Conservation (phyloP, 306 rosid genomes). For the Cucurbita maxima region DNA sequence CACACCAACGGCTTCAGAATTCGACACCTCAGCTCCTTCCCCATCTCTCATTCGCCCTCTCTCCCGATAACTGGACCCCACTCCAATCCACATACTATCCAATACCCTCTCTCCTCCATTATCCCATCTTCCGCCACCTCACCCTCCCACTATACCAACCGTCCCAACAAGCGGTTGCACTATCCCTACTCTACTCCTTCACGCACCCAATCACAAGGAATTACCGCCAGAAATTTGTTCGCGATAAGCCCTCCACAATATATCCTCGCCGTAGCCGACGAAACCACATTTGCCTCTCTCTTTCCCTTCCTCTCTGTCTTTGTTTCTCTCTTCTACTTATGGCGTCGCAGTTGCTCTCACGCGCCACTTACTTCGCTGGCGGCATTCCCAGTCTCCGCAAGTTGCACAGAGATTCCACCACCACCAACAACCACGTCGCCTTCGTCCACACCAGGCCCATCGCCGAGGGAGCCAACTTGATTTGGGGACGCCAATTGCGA, state of each 20-base stretch:
- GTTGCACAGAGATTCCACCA: constrained; percentile 19
- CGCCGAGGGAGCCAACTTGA: constrained; percentile 68
- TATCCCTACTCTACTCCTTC: neutral
- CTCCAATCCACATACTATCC: neutral
- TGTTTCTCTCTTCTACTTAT: neutral
- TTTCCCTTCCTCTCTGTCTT: neutral
- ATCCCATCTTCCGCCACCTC: neutral
- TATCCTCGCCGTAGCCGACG: neutral
- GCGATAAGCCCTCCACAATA: constrained; percentile 4
- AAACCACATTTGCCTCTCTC: constrained; percentile 1
- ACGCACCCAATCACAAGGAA: neutral
- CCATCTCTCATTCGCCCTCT: constrained; percentile 23
- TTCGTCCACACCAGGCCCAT: constrained; percentile 27
- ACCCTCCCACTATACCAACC: neutral
- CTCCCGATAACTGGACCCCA: constrained; percentile 43
- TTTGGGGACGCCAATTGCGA: constrained; percentile 88
- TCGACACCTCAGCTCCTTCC: constrained; percentile 17
- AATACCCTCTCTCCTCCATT: neutral
- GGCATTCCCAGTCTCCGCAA: constrained; percentile 29
- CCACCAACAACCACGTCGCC: constrained; percentile 8
- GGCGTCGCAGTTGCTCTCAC: constrained; percentile 95
- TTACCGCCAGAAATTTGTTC: neutral
- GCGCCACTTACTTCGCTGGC: constrained; percentile 40
- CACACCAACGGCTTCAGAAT: neutral
- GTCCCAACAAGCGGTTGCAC: neutral